Base-by-base conservation (phyloP, 75 land plant species). In the Cupressus sempervirens region DNA sequence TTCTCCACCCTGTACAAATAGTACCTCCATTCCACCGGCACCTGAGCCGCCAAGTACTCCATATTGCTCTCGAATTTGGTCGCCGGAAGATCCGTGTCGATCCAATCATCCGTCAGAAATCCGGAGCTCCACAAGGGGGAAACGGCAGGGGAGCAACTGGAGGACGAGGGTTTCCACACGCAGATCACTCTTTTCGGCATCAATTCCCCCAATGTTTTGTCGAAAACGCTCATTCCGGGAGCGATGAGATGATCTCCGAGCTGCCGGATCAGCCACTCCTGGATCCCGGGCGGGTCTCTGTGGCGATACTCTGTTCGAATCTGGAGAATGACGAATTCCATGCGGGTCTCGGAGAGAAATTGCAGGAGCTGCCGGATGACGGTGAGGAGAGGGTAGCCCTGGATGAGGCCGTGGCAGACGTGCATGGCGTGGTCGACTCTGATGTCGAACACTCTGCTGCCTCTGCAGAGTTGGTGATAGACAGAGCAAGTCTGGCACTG, bases 1-100 rank as follows among this genome's bases (percentile, higher is more conserved):
- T 88, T 88, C 68, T 90, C 90, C 41, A 90, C 86, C 1, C 91
- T 43, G 62, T 90, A 90, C 75, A 90, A 88, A 79, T 84, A 90
- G 29, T 73, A 83, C 38, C 90, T 16, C 6, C 11, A 32, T 11
- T 40, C 52, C 20, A 80, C 86, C 26, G 90, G 29, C 7, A 76
- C 83, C 41, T 90, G 90, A 16, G 70, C 65, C 35, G 79, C 83
- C 43, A 89, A 74, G 80, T 90, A 54, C 53, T 67, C 65, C 82
- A 90, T 34, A 62, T 90, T 90, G 1, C 68, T 70, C 80, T 86
- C 48, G 54, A 90, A 90, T 72, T 90, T 90, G 43, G 90, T 85
- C 15, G 80, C 54, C 15, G 91, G 90, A 18, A 90, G 87, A 83
- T 90, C 91, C 20, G 90, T 88, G 76, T 90, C 91, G 32, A 83